Conservation (phyloP, 1,284 basidiomycete genomes). For the Cutaneotrichosporon dermatis region DNA sequence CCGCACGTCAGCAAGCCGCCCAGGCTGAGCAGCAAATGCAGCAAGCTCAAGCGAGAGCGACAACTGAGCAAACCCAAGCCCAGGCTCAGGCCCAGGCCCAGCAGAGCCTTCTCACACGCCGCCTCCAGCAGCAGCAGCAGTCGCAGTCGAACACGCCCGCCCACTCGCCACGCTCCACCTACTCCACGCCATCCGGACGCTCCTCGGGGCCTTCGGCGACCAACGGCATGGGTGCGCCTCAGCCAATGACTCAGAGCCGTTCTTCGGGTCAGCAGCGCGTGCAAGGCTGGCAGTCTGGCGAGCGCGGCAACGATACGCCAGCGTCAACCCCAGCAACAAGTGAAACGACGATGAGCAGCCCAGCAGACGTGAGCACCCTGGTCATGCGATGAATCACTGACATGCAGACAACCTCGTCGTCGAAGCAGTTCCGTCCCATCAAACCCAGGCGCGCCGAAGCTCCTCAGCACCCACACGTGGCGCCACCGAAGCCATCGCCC, state of each 20-base stretch:
- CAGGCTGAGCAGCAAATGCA: slow-evolving; percentile 12
- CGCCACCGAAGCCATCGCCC: slow-evolving; percentile 15
- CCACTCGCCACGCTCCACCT: background rate
- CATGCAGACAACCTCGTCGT: slow-evolving; percentile 10
- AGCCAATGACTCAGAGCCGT: background rate
- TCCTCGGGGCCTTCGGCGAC: background rate
- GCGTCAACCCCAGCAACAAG: background rate
- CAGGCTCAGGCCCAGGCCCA: background rate
- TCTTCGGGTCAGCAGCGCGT: background rate
- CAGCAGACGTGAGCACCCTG: slow-evolving; percentile 26
- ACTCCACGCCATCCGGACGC: background rate
- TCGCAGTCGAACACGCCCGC: slow-evolving; percentile 5
- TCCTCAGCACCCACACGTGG: slow-evolving; percentile 21
- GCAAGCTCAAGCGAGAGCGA: slow-evolving; percentile 1
- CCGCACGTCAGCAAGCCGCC: slow-evolving; percentile 6
- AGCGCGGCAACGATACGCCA: background rate
- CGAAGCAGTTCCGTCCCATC: slow-evolving; percentile 19
- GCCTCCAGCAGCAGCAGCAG: slow-evolving; percentile 30
- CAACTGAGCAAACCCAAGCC: slow-evolving; percentile 1
- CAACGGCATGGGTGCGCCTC: background rate
- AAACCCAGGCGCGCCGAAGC: slow-evolving; percentile 25
- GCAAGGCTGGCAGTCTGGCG: background rate
- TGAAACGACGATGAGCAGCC: slow-evolving; percentile 20
- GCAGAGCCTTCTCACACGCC: slow-evolving; percentile 30
- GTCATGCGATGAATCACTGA: background rate